These are phyloP conservation scores for Eimeria sp. DNA, from an alignment of 169 alveolate genomes.

Conservation along the genomic window DNA sequence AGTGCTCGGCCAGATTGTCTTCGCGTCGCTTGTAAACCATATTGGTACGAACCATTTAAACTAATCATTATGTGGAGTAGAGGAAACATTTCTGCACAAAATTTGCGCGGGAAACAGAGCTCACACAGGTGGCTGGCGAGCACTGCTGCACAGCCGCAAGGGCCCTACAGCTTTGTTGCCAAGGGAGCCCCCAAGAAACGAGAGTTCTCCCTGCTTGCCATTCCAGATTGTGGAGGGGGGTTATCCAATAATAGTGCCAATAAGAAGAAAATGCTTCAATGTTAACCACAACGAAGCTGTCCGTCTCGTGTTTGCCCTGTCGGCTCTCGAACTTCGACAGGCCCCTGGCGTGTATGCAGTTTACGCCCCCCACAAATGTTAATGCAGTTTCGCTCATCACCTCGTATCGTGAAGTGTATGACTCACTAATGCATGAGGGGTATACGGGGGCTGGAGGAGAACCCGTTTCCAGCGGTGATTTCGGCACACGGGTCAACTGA, in stretches of 20 bases:
- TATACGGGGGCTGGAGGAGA: not conserved
- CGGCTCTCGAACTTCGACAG: not conserved
- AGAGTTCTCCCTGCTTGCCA: not conserved
- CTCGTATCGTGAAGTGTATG: not conserved
- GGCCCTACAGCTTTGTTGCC: not conserved
- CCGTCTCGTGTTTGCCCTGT: not conserved
- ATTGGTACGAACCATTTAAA: not conserved
- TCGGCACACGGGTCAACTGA: not conserved
- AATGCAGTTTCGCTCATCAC: not conserved
- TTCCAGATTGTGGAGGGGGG: not conserved
- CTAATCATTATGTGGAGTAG: not conserved
- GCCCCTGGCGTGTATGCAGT: not conserved
- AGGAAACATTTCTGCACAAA: not conserved
- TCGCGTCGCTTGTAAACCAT: not conserved
- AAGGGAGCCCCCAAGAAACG: not conserved
- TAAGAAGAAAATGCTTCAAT: not conserved
- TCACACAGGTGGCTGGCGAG: not conserved
- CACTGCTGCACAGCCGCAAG: not conserved
- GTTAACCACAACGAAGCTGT: not conserved
- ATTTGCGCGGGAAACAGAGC: not conserved
- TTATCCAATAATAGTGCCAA: not conserved
- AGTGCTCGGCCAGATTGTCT: not conserved
- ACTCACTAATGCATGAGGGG: not conserved
- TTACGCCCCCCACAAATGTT: not conserved
- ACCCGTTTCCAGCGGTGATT: constrained; percentile 9